Conservation (phyloP, 2,329 filamentous ascomycete genomes). For the Pseudocercospora fijiensis region DNA sequence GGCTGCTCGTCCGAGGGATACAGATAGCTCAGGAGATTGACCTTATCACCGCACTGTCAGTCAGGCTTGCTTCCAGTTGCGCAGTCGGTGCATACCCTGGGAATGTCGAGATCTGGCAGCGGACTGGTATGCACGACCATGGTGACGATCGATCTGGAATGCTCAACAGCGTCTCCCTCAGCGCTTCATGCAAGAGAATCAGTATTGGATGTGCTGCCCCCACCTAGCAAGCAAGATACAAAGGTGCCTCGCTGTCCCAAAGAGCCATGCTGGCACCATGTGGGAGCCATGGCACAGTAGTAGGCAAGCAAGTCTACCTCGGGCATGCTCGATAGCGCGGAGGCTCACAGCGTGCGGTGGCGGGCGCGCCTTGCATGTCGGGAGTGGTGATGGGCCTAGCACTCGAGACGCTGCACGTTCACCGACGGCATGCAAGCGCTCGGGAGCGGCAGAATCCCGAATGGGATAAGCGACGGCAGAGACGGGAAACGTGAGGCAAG, state of each 20-base stretch:
- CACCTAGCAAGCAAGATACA: background rate
- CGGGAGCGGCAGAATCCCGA: constrained; percentile 4
- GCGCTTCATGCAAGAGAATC: background rate
- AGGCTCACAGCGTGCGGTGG: background rate
- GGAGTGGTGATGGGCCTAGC: background rate
- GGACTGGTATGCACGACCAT: constrained; percentile 30
- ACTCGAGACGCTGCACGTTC: background rate
- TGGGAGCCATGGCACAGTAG: background rate
- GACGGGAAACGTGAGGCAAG: background rate
- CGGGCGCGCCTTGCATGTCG: background rate
- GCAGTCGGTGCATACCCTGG: constrained; percentile 22
- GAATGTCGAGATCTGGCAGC: constrained; percentile 32
- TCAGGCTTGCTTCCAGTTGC: background rate
- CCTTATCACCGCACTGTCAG: constrained; percentile 33
- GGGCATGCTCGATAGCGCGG: constrained; percentile 14
- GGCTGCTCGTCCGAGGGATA: constrained; percentile 38
- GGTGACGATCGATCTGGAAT: constrained; percentile 7
- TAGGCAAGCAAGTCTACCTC: constrained; percentile 16
- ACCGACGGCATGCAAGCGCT: background rate
- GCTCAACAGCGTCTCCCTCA: background rate
- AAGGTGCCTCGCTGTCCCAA: background rate
- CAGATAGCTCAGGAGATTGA: constrained; percentile 45
- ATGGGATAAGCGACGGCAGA: background rate
- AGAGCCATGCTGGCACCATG: constrained; percentile 2
- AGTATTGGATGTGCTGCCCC: background rate